These are phyloP conservation scores for Patellifolia procumbens DNA, from an alignment of 179 eudicot species.

Conservation along the genomic window DNA sequence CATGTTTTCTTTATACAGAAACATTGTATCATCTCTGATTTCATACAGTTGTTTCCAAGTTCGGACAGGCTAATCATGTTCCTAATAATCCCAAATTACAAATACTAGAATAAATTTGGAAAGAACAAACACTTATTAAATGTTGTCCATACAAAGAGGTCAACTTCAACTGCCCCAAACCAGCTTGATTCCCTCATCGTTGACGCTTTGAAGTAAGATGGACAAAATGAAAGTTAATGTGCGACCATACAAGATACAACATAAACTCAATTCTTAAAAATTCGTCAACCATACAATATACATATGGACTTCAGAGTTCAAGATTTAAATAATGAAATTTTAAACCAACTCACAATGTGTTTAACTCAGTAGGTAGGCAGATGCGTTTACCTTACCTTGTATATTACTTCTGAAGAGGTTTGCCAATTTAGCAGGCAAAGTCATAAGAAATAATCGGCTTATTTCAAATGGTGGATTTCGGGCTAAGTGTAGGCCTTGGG, in stretches of 20 bases:
- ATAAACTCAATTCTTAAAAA: background rate
- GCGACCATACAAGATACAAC: background rate
- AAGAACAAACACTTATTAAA: background rate
- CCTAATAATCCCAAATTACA: background rate
- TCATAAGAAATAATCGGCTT: too few relatives aligned
- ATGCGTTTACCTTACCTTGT: background rate
- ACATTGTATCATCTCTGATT: background rate
- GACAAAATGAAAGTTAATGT: background rate
- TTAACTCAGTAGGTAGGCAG: background rate
- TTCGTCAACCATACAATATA: background rate
- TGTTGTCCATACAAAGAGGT: background rate
- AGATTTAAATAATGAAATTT: background rate
- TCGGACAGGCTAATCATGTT: constrained; percentile 8
- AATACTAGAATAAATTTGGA: background rate
- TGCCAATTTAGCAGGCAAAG: too few relatives aligned
- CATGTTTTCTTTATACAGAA: background rate
- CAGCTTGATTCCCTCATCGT: constrained; percentile 6
- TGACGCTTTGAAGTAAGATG: constrained; percentile 18
- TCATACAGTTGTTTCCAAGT: background rate
- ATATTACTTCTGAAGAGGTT: background rate
- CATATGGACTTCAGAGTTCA: background rate
- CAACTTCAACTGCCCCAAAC: constrained; percentile 1
- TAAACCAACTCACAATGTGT: background rate
- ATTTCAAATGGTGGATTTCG: too few relatives aligned
- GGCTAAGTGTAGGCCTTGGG: too few relatives aligned